Percentiles rank a stretch among this genome's conserved stretches.
phyloP scores from a whole-genome alignment of 139 green algal genomes.

The Edaphochlamys debaryana region DNA sequence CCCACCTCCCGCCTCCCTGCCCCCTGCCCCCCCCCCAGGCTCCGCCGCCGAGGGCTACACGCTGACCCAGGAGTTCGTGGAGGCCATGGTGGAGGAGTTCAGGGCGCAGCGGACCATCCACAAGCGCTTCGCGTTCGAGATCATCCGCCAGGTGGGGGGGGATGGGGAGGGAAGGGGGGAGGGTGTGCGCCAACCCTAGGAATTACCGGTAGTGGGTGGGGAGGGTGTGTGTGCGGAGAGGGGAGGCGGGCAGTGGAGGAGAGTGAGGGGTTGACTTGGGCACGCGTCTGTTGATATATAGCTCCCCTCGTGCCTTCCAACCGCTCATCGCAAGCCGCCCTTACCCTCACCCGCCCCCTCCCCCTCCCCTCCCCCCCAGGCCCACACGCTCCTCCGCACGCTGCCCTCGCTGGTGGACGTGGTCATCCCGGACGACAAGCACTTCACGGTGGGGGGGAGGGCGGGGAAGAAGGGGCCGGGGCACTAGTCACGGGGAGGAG shows the following conservation, averaged over 20 bases:
- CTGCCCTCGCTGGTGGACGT: constrained; percentile 56
- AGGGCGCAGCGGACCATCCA: constrained; percentile 88
- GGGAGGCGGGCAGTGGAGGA: too few species aligned
- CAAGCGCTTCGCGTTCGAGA: constrained; percentile 70
- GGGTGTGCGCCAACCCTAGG: background rate
- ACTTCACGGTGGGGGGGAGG: constrained; percentile 43
- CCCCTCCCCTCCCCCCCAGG: constrained; percentile 12
- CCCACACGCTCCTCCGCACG: constrained; percentile 52
- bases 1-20: background rate
- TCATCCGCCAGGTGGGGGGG: constrained; percentile 52
- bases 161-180: too few species aligned
- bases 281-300: too few species aligned
- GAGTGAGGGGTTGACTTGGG: too few species aligned
- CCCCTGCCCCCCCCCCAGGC: constrained; percentile 49
- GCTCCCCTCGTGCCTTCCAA: too few species aligned
- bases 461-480: too few species aligned
- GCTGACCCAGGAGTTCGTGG: constrained; percentile 88
- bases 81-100: constrained; percentile 93
- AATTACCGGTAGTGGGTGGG: background rate
- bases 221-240: too few species aligned
- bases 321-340: background rate
- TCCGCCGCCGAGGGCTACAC: constrained; percentile 66
- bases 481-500: too few species aligned
- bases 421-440: constrained; percentile 42
- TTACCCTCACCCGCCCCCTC: background rate